phyloP scores from a whole-genome alignment of 768 basidiomycete species.

The Xanthoconium stramineum region DNA sequence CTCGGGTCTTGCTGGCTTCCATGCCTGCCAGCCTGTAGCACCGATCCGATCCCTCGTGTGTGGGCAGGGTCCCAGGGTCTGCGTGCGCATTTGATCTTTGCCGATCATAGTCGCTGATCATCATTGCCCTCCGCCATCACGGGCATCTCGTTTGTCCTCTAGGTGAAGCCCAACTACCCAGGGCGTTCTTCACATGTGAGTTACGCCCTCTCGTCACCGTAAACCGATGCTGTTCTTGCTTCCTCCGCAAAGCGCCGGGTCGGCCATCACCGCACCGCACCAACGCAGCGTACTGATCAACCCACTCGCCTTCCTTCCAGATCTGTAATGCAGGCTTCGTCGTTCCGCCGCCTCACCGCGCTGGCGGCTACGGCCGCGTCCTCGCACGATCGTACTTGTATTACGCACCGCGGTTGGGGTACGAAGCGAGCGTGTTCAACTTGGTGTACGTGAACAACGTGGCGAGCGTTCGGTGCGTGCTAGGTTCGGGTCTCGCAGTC shows the following conservation, averaged over 20 bases:
- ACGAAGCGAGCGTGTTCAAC: conserved; percentile 83
- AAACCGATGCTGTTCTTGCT: background rate
- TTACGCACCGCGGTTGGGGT: conserved; percentile 78
- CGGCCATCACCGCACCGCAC: too few relatives aligned
- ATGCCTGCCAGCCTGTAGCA: background rate
- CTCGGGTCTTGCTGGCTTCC: background rate
- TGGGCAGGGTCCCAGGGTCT: background rate
- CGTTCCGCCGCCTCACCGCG: conserved; percentile 60
- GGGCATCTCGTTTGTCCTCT: background rate
- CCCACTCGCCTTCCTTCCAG: conserved; percentile 32
- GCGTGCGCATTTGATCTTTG: background rate
- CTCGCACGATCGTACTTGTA: conserved; percentile 78
- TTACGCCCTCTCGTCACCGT: conserved; percentile 7
- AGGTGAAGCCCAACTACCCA: conserved; percentile 88
- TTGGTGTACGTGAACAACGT: conserved; percentile 84
- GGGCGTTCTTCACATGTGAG: conserved; percentile 86
- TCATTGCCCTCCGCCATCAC: background rate
- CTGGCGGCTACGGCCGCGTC: conserved; percentile 61
- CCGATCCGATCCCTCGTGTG: background rate
- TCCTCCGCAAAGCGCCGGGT: too few relatives aligned
- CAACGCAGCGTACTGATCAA: background rate
- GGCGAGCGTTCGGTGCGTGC: conserved; percentile 61
- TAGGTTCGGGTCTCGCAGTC: background rate
- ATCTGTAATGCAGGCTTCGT: conserved; percentile 92
- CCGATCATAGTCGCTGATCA: conserved; percentile 2